Conservation (phyloP, 164 flowering plant species). For the Aristolochia contorta region DNA sequence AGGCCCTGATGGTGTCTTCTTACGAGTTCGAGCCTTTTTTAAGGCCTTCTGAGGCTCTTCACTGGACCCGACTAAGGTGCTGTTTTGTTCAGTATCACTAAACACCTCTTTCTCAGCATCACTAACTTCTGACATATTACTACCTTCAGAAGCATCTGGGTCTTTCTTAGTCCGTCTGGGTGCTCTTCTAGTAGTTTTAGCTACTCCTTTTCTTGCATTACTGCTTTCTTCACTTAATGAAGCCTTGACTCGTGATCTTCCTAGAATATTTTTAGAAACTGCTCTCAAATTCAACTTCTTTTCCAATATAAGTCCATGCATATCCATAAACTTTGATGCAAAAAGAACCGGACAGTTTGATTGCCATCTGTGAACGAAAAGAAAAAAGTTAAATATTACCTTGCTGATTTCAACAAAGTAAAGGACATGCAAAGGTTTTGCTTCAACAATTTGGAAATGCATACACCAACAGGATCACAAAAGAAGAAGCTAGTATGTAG, state of each 20-base stretch:
- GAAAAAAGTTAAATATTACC: neutral
- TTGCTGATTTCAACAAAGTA: neutral
- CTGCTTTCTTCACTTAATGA: constrained; percentile 18
- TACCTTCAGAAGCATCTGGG: neutral
- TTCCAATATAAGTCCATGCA: constrained; percentile 20
- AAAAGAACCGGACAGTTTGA: constrained; percentile 2
- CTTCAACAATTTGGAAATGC: neutral
- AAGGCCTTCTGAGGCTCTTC: constrained; percentile 18
- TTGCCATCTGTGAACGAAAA: constrained; percentile 1
- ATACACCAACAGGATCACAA: neutral
- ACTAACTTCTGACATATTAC: neutral
- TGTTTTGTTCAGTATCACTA: neutral
- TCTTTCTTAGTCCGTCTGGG: constrained; percentile 14
- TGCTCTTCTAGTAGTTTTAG: constrained; percentile 25
- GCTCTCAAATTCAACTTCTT: constrained; percentile 28
- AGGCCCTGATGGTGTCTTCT: constrained; percentile 27
- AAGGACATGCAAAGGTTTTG: neutral
- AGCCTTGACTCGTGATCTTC: constrained; percentile 11
- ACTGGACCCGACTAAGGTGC: constrained; percentile 3
- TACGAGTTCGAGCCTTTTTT: constrained; percentile 29
- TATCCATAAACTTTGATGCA: constrained; percentile 16
- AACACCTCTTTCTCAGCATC: neutral
- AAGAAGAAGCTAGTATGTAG: neutral
- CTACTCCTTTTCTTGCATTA: constrained; percentile 21
- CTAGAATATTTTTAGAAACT: constrained; percentile 21